A percentile compares a stretch with the other conserved stretches of the same genome.
These are phyloP conservation scores for Pharnaceum exiguum DNA, from an alignment of 148 eudicot species.

Conservation along the genomic window DNA sequence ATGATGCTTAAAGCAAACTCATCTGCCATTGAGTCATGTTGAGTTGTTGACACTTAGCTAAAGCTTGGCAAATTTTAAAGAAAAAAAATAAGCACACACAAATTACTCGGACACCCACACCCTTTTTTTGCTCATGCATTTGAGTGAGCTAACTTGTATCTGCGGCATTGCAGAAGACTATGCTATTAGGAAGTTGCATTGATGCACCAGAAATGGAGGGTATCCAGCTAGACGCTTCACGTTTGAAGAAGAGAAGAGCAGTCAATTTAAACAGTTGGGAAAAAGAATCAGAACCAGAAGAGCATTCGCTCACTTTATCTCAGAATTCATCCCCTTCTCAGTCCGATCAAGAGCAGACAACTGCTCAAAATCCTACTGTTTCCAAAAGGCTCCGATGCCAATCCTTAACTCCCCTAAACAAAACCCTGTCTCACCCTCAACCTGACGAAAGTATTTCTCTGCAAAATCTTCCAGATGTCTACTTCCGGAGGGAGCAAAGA, in stretches of 20 bases:
- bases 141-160: not conserved
- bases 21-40: too few species aligned
- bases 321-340: constrained; percentile 79
- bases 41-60: too few species aligned
- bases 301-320: constrained; percentile 67
- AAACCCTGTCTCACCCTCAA: constrained; percentile 11
- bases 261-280: constrained; percentile 37
- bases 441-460: not conserved
- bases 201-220: constrained; percentile 27
- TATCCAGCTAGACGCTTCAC: constrained; percentile 30
- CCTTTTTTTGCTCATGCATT: not conserved
- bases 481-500: constrained; percentile 22
- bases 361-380: constrained; percentile 24
- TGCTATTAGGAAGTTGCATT: constrained; percentile 31
- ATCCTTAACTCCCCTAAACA: constrained; percentile 30
- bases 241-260: constrained; percentile 51
- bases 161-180: constrained; percentile 29
- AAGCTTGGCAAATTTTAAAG: too few species aligned
- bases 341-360: constrained; percentile 72
- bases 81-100: too few species aligned
- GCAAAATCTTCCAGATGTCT: constrained; percentile 22
- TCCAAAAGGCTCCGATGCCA: constrained; percentile 1
- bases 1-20: too few species aligned
- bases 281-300: constrained; percentile 56
- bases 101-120: too few species aligned